These are phyloP conservation scores for Dioscorea alata DNA, from an alignment of 106 monocot species.

Conservation along the genomic window DNA sequence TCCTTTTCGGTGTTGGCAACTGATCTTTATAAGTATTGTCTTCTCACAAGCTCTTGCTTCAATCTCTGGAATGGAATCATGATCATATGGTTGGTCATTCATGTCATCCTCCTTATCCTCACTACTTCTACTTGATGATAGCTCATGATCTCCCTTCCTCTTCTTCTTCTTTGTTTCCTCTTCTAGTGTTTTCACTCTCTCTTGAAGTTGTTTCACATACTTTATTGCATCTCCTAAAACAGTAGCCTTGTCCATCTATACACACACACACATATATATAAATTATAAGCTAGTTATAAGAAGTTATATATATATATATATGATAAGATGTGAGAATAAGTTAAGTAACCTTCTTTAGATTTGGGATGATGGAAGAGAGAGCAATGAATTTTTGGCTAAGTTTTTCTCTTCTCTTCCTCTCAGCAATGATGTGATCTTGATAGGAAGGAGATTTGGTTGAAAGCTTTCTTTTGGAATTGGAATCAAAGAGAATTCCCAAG, in stretches of 20 bases:
- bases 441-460: not conserved
- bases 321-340: too few relatives aligned
- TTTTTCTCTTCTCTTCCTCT: slow-evolving; percentile 53
- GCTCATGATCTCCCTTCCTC: slow-evolving; percentile 34
- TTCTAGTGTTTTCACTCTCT: slow-evolving; percentile 44
- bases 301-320: not conserved
- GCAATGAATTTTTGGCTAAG: slow-evolving; percentile 46
- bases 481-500: not conserved
- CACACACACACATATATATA: too few relatives aligned
- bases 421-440: slow-evolving; percentile 48
- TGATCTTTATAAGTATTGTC: slow-evolving; percentile 38
- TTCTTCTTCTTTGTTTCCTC: slow-evolving; percentile 17
- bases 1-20: slow-evolving; percentile 54
- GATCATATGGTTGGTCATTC: not conserved
- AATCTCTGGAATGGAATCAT: slow-evolving; percentile 41
- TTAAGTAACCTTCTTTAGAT: slow-evolving; percentile 36
- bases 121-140: slow-evolving; percentile 29
- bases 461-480: not conserved
- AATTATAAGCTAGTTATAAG: not conserved
- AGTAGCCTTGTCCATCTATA: slow-evolving; percentile 70
- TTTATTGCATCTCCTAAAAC: slow-evolving; percentile 63
- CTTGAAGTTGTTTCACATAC: slow-evolving; percentile 60
- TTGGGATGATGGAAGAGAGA: slow-evolving; percentile 40
- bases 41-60: slow-evolving; percentile 43
- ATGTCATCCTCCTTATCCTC: slow-evolving; percentile 24